A percentile compares a stretch with the other conserved stretches of the same genome.
Evolutionary conservation across 768 basidiomycete species (phyloP).

Genomic region (Aureoboletus auriporus): DNA sequence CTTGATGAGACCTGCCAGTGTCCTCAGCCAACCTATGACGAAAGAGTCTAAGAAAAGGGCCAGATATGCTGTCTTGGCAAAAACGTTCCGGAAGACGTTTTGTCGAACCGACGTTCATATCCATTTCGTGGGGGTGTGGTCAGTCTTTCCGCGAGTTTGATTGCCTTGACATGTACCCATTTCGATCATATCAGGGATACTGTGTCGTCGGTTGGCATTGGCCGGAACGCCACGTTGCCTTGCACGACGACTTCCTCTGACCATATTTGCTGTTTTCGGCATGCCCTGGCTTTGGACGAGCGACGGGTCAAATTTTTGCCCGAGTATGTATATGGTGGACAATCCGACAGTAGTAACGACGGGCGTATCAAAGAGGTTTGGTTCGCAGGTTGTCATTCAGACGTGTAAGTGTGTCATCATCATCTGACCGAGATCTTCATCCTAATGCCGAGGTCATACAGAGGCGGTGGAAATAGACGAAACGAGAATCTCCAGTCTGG

Average conservation of each 20-base stretch:
- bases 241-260: conserved; percentile 25
- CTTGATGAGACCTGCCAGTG: conserved; percentile 7
- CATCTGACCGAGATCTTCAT: not conserved
- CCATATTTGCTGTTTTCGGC: conserved; percentile 41
- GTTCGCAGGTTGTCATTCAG: conserved; percentile 39
- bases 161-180: not conserved
- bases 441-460: conserved; percentile 7
- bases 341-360: conserved; percentile 6
- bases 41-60: conserved; percentile 10
- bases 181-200: conserved; percentile 35
- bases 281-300: conserved; percentile 46
- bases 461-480: conserved; percentile 26
- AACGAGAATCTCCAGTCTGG: conserved; percentile 27
- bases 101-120: conserved; percentile 32
- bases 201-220: conserved; percentile 42
- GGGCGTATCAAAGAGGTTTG: conserved; percentile 38
- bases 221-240: conserved; percentile 30
- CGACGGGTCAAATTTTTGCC: conserved; percentile 45
- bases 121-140: conserved; percentile 47
- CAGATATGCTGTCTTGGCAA: conserved; percentile 19
- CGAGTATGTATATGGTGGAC: conserved; percentile 35
- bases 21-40: conserved; percentile 4
- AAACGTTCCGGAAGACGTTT: conserved; percentile 34
- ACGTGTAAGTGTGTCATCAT: conserved; percentile 28
- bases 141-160: not conserved